These are phyloP conservation scores for Dendrobium chrysotoxum DNA, from an alignment of 106 monocot genomes.

Conservation along the genomic window DNA sequence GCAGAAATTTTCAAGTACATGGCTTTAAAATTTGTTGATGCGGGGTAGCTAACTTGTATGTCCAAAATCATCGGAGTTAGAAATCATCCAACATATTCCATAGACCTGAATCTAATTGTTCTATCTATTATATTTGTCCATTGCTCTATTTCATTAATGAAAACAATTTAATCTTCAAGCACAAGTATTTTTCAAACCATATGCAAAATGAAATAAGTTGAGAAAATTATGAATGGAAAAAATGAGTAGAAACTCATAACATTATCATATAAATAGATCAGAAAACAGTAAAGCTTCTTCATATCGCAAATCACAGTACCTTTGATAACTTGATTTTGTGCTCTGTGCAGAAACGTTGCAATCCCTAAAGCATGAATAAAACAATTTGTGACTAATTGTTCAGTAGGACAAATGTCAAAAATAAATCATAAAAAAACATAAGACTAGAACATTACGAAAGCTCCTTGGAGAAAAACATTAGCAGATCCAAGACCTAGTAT, in stretches of 20 bases:
- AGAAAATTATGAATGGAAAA: background rate
- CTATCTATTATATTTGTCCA: background rate
- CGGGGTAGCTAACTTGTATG: background rate
- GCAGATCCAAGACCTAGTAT: too few relatives aligned
- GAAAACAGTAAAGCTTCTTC: background rate
- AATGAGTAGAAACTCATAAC: background rate
- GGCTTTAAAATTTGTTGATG: background rate
- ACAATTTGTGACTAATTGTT: background rate
- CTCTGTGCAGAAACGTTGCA: slow-evolving; percentile 95
- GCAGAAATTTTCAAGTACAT: background rate
- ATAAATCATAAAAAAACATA: background rate
- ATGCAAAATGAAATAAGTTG: background rate
- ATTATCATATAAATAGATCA: background rate
- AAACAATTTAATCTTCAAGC: background rate
- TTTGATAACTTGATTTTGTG: slow-evolving; percentile 98
- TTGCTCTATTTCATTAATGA: background rate
- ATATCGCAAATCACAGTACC: slow-evolving; percentile 25
- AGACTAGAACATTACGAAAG: background rate
- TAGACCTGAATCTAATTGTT: background rate
- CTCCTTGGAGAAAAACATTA: background rate
- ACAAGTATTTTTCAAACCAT: background rate
- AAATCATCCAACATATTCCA: background rate
- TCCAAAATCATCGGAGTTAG: background rate
- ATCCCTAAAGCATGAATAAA: slow-evolving; percentile 45
- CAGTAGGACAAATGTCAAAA: background rate